Percentiles rank a stretch among this genome's conserved stretches.
These are phyloP conservation scores for Penicillium capsulatum DNA, from an alignment of 2,329 filamentous ascomycete species.

Conservation along the genomic window DNA sequence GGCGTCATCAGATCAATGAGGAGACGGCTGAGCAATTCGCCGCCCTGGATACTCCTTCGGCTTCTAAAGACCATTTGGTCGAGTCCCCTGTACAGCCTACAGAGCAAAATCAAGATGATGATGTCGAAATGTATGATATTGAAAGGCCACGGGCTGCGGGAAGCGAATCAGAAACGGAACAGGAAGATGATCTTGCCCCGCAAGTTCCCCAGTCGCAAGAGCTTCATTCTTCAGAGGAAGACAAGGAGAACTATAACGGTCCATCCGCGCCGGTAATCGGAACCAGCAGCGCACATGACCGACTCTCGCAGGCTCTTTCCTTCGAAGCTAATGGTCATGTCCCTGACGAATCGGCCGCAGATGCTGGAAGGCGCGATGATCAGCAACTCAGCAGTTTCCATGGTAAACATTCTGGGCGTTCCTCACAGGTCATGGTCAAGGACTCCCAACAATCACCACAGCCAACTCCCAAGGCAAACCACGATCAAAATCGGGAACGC, in stretches of 20 bases:
- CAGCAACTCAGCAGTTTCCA: neutral
- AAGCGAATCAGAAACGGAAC: conserved; percentile 47
- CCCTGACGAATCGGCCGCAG: conserved; percentile 4
- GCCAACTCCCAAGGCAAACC: conserved; percentile 23
- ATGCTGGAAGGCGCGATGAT: neutral
- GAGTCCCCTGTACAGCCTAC: conserved; percentile 5
- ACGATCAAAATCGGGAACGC: conserved; percentile 4
- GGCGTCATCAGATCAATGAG: conserved; percentile 32
- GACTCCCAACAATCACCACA: conserved; percentile 38
- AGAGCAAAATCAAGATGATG: conserved; percentile 2
- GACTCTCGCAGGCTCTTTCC: conserved; percentile 37
- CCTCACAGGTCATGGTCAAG: conserved; percentile 36
- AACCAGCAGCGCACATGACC: conserved; percentile 34
- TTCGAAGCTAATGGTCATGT: conserved; percentile 22
- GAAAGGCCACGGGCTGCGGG: conserved; percentile 21
- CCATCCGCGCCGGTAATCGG: conserved; percentile 27
- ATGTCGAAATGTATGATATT: conserved; percentile 14
- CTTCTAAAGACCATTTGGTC: conserved; percentile 10
- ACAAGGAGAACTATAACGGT: conserved; percentile 46
- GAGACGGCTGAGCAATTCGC: conserved; percentile 36
- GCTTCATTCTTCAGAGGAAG: conserved; percentile 37
- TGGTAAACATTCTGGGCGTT: conserved; percentile 15
- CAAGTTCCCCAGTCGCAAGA: conserved; percentile 29
- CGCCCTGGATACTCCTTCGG: conserved; percentile 32
- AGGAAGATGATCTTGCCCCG: conserved; percentile 39